Evolutionary conservation across 2,329 filamentous ascomycete species (phyloP), one percentile per base, ranked within the genome.

Genomic region (Didymella pinodella): DNA sequence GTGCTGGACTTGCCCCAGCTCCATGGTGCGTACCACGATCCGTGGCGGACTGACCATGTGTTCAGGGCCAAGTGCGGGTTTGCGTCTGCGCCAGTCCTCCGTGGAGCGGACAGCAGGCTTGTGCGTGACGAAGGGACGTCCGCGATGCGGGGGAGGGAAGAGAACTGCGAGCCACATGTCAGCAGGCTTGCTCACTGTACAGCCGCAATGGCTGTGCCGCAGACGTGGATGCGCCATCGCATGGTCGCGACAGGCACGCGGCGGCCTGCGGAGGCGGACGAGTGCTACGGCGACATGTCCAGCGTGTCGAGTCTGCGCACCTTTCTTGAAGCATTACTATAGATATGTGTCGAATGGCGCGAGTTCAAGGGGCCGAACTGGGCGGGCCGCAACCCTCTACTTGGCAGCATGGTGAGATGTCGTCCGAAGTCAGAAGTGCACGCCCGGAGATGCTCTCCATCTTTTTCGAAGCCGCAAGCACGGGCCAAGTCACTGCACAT

Each of bases 351-450:
- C 32, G 70, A 68, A 31, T 69, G 70, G 31, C 66, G 68, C 45
- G 67, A 66, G 31, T 59, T 64, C 46, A 64, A 57, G 20, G 66
- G 61, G 40, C 59, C 58, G 41, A 72, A 65, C 59, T 71, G 72
- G 56, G 72, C 71, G 61, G 76, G 70, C 68, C 75, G 77, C 41
- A 81, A 67, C 64, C 80, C 80, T 78, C 80, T 80, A 71, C 79
- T 81, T 66, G 80, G 79, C 74, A 82, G 77, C 81, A 82, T 82
- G 57, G 70, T 75, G 65, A 64, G 65, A 59, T 71, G 72, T 68
- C 67, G 69, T 72, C 69, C 66, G 60, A 63, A 62, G 63, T 55
- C 62, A 18, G 31, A 61, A 47, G 46, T 25, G 40, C 56, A 43
- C 60, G 61, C 60, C 50, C 47, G 20, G 56, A 34, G 25, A 26